A percentile compares a stretch with the other conserved stretches of the same genome.
phyloP scores from a whole-genome alignment of 2,329 filamentous ascomycete genomes.

The Aspergillus sp. region DNA sequence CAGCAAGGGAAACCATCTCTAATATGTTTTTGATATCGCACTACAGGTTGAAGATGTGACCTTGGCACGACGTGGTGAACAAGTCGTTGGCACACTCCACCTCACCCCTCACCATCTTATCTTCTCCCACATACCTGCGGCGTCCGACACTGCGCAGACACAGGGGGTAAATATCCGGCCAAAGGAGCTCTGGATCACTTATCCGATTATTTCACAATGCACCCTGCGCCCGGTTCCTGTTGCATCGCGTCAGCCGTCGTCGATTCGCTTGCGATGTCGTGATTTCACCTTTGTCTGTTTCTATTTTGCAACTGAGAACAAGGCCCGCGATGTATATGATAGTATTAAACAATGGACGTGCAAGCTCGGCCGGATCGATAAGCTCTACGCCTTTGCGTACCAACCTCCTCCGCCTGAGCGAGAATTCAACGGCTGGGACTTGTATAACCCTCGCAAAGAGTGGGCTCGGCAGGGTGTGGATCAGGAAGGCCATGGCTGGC shows the following conservation, averaged over 20 bases:
- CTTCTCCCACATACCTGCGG: slow-evolving; percentile 53
- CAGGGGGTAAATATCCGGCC: slow-evolving; percentile 42
- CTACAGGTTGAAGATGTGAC: slow-evolving; percentile 52
- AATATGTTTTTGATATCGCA: neutral
- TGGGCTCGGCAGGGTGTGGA: slow-evolving; percentile 84
- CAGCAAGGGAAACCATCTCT: neutral
- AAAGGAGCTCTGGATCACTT: slow-evolving; percentile 87
- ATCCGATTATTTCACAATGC: slow-evolving; percentile 83
- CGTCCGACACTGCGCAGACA: slow-evolving; percentile 33
- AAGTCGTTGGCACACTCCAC: slow-evolving; percentile 56
- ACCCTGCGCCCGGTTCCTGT: slow-evolving; percentile 69
- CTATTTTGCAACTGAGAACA: slow-evolving; percentile 70
- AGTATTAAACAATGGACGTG: slow-evolving; percentile 77
- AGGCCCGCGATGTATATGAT: slow-evolving; percentile 81
- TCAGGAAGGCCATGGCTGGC: slow-evolving; percentile 77
- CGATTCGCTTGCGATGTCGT: slow-evolving; percentile 81
- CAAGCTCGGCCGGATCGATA: slow-evolving; percentile 76
- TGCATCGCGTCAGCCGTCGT: slow-evolving; percentile 66
- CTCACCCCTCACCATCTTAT: slow-evolving; percentile 61
- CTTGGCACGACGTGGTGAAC: slow-evolving; percentile 53
- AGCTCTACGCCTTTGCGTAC: slow-evolving; percentile 86
- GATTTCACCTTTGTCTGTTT: slow-evolving; percentile 94
- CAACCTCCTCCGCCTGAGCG: slow-evolving; percentile 69
- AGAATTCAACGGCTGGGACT: slow-evolving; percentile 70
- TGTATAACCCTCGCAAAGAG: slow-evolving; percentile 83